These are phyloP conservation scores for Pichia norvegensis DNA, from an alignment of 1,139 yeast species.

Conservation along the genomic window DNA sequence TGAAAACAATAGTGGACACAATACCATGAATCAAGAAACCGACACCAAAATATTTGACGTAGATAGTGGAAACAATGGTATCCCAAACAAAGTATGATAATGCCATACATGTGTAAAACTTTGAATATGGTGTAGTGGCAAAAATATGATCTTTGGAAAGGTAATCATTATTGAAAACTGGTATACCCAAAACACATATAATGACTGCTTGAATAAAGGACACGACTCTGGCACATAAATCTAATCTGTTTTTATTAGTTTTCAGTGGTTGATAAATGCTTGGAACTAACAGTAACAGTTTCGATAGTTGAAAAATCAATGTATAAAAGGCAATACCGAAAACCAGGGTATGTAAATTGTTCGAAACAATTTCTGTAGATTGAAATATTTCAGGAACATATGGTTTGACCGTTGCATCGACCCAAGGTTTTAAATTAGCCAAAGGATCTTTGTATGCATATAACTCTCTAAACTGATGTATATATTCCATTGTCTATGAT, in stretches of 20 bases:
- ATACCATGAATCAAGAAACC: slow-evolving; percentile 84
- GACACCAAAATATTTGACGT: slow-evolving; percentile 62
- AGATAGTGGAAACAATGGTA: slow-evolving; percentile 50
- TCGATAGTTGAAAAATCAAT: slow-evolving; percentile 35
- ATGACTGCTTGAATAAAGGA: slow-evolving; percentile 74
- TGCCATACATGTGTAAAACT: slow-evolving; percentile 64
- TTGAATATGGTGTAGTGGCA: slow-evolving; percentile 67
- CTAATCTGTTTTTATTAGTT: slow-evolving; percentile 45
- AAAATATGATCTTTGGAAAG: slow-evolving; percentile 47
- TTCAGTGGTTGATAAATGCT: slow-evolving; percentile 30
- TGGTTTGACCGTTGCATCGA: slow-evolving; percentile 36
- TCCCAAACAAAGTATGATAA: slow-evolving; percentile 95
- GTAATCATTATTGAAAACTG: slow-evolving; percentile 52
- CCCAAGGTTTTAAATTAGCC: slow-evolving; percentile 12
- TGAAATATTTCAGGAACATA: slow-evolving; percentile 8
- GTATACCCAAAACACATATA: slow-evolving; percentile 47
- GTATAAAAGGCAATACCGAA: slow-evolving; percentile 37
- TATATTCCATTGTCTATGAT: slow-evolving; percentile 4
- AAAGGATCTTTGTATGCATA: slow-evolving; percentile 29
- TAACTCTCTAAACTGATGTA: slow-evolving; percentile 5
- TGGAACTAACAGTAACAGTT: slow-evolving; percentile 35
- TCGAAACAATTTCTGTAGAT: slow-evolving; percentile 25
- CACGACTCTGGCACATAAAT: slow-evolving; percentile 84
- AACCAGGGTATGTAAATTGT: slow-evolving; percentile 20
- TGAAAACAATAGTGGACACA: slow-evolving; percentile 71